Evolutionary conservation across 306 rosid species (phyloP), one percentile per base, ranked within the genome.

Genomic region (Purshia tridentata): DNA sequence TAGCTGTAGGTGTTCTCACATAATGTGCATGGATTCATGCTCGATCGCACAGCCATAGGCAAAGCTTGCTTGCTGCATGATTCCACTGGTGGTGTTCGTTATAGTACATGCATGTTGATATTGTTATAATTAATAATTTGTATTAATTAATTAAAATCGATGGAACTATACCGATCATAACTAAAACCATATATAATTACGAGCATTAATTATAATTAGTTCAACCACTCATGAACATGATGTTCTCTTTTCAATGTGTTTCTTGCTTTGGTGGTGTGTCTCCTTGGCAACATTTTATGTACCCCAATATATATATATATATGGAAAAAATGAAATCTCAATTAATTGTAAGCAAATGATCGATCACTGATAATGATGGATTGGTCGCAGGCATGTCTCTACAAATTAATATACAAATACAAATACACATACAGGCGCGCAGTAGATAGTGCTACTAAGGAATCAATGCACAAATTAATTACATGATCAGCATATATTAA

Each of bases 1-100:
- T 75, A 65, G 78, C 56, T 65, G 72, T 75, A 16, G 72, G 41
- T 75, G 23, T 29, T 55, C 50, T 42, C 66, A 4, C 72, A 47
- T 47, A 67, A 50, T 50, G 40, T 56, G 41, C 20, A 41, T 64
- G 19, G 49, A 20, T 22, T 52, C 71, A 20, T 18, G 22, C 67
- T 45, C 19, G 10, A 39, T 23, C 41, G 2, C 9, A 14, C 2
- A 52, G 22, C 39, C 39, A 40, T 40, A 53, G 47, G 20, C 16
- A 45, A 74, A 14, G 49, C 50, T 18, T 65, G 16, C 72, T 23
- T 53, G 49, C 46, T 66, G 12, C 51, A 53, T 52, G 50, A 35
- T 55, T 55, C 48, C 41, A 18, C 35, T 9, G 6, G n/a, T 55
- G 59, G 45, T 56, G 46, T 15, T 55, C 41, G 53, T 66, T 44